phyloP scores from a whole-genome alignment of 768 basidiomycete genomes.

The Paxillus involutus region DNA sequence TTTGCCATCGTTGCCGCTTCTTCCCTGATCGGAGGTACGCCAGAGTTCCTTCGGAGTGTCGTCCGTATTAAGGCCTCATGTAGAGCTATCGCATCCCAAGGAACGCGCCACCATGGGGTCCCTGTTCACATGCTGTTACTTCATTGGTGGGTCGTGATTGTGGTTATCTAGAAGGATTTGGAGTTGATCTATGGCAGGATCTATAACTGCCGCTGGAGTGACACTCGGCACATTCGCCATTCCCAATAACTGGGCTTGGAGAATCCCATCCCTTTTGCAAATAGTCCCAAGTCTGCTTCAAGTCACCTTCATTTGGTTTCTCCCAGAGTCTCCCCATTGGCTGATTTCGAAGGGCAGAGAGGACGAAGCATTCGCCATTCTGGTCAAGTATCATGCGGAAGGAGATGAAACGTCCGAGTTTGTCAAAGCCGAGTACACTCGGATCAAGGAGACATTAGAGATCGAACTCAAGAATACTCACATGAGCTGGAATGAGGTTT shows the following conservation, averaged over 20 bases:
- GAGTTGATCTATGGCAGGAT: slow-evolving; percentile 5
- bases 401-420: slow-evolving; percentile 51
- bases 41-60: no score
- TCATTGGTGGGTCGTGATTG: slow-evolving; percentile 9
- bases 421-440: slow-evolving; percentile 55
- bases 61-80: not conserved
- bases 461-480: slow-evolving; percentile 4
- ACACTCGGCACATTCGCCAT: slow-evolving; percentile 68
- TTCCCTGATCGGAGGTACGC: slow-evolving; percentile 22
- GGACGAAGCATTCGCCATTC: slow-evolving; percentile 45
- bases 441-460: slow-evolving; percentile 56
- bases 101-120: slow-evolving; percentile 15
- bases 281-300: slow-evolving; percentile 53
- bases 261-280: slow-evolving; percentile 65
- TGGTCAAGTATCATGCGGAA: slow-evolving; percentile 62
- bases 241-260: slow-evolving; percentile 61
- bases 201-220: slow-evolving; percentile 41
- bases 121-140: slow-evolving; percentile 10
- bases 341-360: slow-evolving; percentile 55
- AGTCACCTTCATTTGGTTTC: slow-evolving; percentile 51
- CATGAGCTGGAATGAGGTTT: not conserved
- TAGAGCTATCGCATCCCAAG: slow-evolving; percentile 24
- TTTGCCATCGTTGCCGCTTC: slow-evolving; percentile 18
- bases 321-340: slow-evolving; percentile 55
- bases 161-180: no score